Evolutionary conservation across 192 early-diverging fungal genomes (phyloP).

Genomic region (Paraglomus occultum): DNA sequence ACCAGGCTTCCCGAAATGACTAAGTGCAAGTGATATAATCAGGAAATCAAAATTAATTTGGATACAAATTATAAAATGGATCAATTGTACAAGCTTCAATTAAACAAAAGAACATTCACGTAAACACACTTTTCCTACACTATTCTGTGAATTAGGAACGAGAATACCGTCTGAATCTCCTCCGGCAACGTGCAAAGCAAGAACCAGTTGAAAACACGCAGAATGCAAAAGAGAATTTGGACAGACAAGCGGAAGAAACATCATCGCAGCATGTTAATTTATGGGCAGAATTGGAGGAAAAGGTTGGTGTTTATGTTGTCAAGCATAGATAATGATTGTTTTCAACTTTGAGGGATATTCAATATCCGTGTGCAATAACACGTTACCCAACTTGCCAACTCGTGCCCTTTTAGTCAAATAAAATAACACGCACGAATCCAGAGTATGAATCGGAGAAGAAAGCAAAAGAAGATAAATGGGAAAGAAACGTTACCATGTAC

Average conservation of each 20-base stretch:
- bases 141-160: slow-evolving; percentile 43
- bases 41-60: too few relatives aligned
- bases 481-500: slow-evolving; percentile 64
- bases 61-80: too few relatives aligned
- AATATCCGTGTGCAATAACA: too few relatives aligned
- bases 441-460: slow-evolving; percentile 56
- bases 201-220: slow-evolving; percentile 10
- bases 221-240: not conserved
- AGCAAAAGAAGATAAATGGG: slow-evolving; percentile 52
- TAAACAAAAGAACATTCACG: too few relatives aligned
- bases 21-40: too few relatives aligned
- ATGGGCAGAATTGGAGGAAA: slow-evolving; percentile 55
- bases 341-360: too few relatives aligned
- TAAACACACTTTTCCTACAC: too few relatives aligned
- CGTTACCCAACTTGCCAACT: too few relatives aligned
- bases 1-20: too few relatives aligned
- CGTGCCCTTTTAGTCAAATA: too few relatives aligned
- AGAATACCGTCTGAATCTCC: slow-evolving; percentile 53
- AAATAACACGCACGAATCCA: slow-evolving; percentile 35
- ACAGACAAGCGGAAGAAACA: not conserved
- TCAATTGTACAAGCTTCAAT: too few relatives aligned
- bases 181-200: slow-evolving; percentile 48
- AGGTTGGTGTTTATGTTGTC: slow-evolving; percentile 31
- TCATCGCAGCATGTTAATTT: slow-evolving; percentile 52
- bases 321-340: too few relatives aligned